Conservation (phyloP, 805 yeast genomes). For the Candida palmyrensis region DNA sequence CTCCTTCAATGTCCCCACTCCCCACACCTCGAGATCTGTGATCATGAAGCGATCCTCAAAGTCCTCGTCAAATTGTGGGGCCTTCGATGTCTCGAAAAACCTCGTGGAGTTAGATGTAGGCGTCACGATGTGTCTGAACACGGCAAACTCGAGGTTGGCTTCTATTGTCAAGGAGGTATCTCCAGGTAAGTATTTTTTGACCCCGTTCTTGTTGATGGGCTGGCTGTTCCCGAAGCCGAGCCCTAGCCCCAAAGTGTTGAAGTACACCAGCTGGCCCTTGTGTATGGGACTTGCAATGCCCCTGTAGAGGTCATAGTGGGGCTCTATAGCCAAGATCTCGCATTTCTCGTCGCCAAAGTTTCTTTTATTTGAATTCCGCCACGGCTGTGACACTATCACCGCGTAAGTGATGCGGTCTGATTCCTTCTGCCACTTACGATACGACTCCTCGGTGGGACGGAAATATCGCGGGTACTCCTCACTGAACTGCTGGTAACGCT, state of each 20-base stretch:
- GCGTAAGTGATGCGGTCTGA: constrained; percentile 52
- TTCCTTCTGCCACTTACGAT: constrained; percentile 32
- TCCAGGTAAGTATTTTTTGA: constrained; percentile 56
- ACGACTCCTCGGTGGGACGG: constrained; percentile 18
- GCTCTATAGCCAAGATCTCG: constrained; percentile 61
- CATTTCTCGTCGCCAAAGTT: constrained; percentile 63
- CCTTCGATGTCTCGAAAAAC: constrained; percentile 23
- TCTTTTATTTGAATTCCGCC: constrained; percentile 69
- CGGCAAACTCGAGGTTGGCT: constrained; percentile 71
- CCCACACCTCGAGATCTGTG: constrained; percentile 85
- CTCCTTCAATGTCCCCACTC: constrained; percentile 78
- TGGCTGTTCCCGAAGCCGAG: constrained; percentile 75
- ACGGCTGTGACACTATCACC: constrained; percentile 61
- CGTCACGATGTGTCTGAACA: constrained; percentile 61
- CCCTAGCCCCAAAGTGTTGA: constrained; percentile 72
- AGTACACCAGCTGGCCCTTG: constrained; percentile 46
- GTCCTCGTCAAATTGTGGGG: constrained; percentile 14
- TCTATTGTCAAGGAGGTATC: constrained; percentile 78
- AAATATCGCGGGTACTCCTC: constrained; percentile 40
- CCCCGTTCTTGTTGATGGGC: constrained; percentile 47
- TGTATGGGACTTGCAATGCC: constrained; percentile 25
- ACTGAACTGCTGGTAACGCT: constrained; percentile 48
- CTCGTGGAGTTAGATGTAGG: constrained; percentile 14
- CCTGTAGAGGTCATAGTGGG: constrained; percentile 52
- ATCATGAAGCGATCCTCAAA: constrained; percentile 70